These are phyloP conservation scores for Wickerhamomyces rabaulensis DNA, from an alignment of 805 yeast genomes.

Conservation along the genomic window DNA sequence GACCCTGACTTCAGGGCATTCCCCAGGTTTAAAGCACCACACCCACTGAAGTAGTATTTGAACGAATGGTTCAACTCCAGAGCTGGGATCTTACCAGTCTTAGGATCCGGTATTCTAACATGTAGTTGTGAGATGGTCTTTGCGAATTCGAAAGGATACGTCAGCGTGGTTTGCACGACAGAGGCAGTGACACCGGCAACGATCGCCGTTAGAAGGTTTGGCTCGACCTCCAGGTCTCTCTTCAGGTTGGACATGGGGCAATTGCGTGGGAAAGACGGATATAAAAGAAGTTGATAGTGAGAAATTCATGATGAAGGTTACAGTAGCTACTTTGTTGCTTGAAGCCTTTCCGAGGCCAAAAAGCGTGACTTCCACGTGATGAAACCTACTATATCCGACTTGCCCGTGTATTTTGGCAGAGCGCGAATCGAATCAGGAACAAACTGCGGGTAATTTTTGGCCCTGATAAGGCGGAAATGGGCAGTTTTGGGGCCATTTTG, in stretches of 20 bases:
- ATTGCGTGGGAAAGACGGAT: neutral
- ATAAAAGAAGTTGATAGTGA: no score
- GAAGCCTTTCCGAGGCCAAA: no score
- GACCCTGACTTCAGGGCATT: slow-evolving; percentile 67
- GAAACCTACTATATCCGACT: neutral
- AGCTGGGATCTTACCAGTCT: slow-evolving; percentile 11
- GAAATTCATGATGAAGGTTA: no score
- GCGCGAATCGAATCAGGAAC: no score
- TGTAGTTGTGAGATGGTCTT: slow-evolving; percentile 62
- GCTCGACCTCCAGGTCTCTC: slow-evolving; percentile 17
- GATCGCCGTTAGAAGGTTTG: slow-evolving; percentile 51
- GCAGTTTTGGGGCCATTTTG: no score
- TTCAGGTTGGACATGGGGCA: neutral
- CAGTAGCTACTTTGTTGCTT: neutral
- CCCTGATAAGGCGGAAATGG: neutral
- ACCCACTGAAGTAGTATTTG: slow-evolving; percentile 48
- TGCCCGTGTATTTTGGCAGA: neutral
- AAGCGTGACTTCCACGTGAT: no score
- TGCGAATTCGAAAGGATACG: slow-evolving; percentile 68
- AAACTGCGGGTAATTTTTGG: no score
- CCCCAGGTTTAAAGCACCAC: slow-evolving; percentile 72
- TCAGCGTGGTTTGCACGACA: slow-evolving; percentile 52
- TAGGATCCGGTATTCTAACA: slow-evolving; percentile 34
- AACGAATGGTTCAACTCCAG: slow-evolving; percentile 25
- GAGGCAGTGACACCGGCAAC: slow-evolving; percentile 61